Evolutionary conservation across 2,329 filamentous ascomycete species (phyloP).

Genomic region (Penicillium sp.): DNA sequence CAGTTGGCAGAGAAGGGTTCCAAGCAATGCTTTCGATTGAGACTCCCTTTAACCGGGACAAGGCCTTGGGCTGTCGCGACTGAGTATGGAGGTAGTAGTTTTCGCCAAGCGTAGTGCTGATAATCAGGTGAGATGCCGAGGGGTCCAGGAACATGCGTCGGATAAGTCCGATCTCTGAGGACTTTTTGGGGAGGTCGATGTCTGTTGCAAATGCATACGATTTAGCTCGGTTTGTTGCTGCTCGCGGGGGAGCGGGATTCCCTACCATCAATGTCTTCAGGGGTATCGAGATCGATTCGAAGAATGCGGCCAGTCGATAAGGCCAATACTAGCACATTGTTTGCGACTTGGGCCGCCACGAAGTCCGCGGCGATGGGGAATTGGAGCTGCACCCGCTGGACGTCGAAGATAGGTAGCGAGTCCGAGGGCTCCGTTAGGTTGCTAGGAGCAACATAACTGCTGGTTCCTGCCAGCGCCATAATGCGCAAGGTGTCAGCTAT

Average conservation of each 20-base stretch:
- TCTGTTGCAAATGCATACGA: conserved; percentile 52
- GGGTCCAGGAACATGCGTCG: conserved; percentile 96
- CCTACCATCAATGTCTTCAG: conserved; percentile 87
- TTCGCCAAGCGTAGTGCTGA: conserved; percentile 86
- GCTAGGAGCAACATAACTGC: conserved; percentile 67
- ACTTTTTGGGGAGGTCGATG: conserved; percentile 92
- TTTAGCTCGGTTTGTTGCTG: conserved; percentile 14
- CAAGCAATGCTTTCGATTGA: conserved; percentile 86
- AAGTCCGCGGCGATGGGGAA: conserved; percentile 95
- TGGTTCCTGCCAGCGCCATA: conserved; percentile 68
- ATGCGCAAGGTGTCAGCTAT: conserved; percentile 35
- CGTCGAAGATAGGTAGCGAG: conserved; percentile 84
- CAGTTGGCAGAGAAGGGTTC: conserved; percentile 89
- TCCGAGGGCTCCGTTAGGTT: conserved; percentile 58
- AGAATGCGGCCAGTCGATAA: conserved; percentile 88
- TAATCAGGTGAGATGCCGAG: conserved; percentile 87
- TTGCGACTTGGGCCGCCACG: conserved; percentile 91
- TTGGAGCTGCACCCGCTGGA: conserved; percentile 86
- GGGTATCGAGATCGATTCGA: conserved; percentile 87
- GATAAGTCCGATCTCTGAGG: conserved; percentile 86
- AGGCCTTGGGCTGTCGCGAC: conserved; percentile 76
- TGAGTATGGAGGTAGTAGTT: conserved; percentile 98
- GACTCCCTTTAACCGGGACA: conserved; percentile 79
- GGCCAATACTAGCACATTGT: conserved; percentile 91
- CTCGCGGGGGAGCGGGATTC: conserved; percentile 8